Evolutionary conservation across 1,139 yeast species (phyloP).

Genomic region (Suhomyces coccinellae): DNA sequence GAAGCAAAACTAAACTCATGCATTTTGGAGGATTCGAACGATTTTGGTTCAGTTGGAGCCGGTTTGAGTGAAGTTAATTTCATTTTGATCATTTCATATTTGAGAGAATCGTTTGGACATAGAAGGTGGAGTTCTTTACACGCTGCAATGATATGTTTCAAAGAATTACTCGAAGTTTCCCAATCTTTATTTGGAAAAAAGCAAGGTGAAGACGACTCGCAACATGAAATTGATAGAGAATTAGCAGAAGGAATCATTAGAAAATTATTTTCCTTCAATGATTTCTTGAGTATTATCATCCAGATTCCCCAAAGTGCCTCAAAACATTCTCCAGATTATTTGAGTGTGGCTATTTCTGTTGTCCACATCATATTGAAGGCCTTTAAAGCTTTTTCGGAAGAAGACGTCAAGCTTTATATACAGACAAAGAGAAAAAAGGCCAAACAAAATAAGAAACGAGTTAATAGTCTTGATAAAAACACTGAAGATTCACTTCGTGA

Average conservation of each 20-base stretch:
- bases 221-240: conserved; percentile 50
- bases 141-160: conserved; percentile 69
- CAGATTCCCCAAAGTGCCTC: conserved; percentile 65
- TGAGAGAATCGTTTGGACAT: conserved; percentile 54
- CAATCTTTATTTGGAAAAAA: conserved; percentile 43
- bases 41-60: conserved; percentile 66
- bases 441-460: conserved; percentile 15
- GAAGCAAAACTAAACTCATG: conserved; percentile 15
- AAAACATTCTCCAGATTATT: conserved; percentile 63
- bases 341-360: conserved; percentile 63
- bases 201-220: conserved; percentile 47
- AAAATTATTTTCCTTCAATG: conserved; percentile 61
- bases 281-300: conserved; percentile 58
- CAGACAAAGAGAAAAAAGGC: conserved; percentile 43
- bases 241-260: conserved; percentile 50
- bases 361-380: conserved; percentile 67
- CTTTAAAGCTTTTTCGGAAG: conserved; percentile 64
- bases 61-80: conserved; percentile 68
- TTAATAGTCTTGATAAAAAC: conserved; percentile 30
- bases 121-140: conserved; percentile 61
- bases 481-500: conserved; percentile 32
- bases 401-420: conserved; percentile 59
- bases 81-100: conserved; percentile 54
- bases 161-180: conserved; percentile 60
- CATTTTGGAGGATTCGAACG: conserved; percentile 28